These are phyloP conservation scores for Amanita subjunquillea DNA, from an alignment of 768 basidiomycete species.

Conservation along the genomic window DNA sequence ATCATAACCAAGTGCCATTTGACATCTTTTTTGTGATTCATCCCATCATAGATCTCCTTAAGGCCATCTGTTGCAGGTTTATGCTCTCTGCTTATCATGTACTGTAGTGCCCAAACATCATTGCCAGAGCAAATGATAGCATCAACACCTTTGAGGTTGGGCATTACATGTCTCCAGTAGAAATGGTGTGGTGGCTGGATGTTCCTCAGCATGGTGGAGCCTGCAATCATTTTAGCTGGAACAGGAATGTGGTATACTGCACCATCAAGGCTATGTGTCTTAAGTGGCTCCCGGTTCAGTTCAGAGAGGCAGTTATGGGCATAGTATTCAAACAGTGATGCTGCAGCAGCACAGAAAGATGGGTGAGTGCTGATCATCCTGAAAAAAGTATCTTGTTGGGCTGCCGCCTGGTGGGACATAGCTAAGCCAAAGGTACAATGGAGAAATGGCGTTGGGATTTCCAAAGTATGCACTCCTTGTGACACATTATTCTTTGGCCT, in stretches of 20 bases:
- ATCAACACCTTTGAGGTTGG: slow-evolving; percentile 7
- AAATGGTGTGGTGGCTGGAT: neutral
- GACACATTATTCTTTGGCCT: too few species aligned
- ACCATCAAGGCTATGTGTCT: neutral
- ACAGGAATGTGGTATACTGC: neutral
- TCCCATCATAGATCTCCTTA: slow-evolving; percentile 1
- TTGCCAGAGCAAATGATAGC: slow-evolving; percentile 2
- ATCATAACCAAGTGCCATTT: slow-evolving; percentile 6
- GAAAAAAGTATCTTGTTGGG: slow-evolving; percentile 4
- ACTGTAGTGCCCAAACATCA: slow-evolving; percentile 4
- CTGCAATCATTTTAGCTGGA: neutral
- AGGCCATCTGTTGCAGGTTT: slow-evolving; percentile 1
- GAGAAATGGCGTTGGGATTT: too few species aligned
- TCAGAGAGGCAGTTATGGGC: slow-evolving; percentile 6
- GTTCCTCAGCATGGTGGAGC: neutral
- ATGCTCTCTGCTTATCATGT: neutral
- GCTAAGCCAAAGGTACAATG: neutral
- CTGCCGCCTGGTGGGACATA: slow-evolving; percentile 3
- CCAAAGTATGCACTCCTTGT: too few species aligned
- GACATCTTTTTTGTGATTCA: slow-evolving; percentile 4
- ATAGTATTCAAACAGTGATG: slow-evolving; percentile 7
- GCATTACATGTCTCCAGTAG: neutral
- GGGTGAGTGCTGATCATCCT: slow-evolving; percentile 2
- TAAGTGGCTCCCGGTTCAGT: slow-evolving; percentile 2
- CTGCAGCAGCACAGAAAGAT: slow-evolving; percentile 4